Evolutionary conservation across 2,329 filamentous ascomycete genomes (phyloP), one percentile per base, ranked within the genome.

Genomic region (Xylogone sp.): DNA sequence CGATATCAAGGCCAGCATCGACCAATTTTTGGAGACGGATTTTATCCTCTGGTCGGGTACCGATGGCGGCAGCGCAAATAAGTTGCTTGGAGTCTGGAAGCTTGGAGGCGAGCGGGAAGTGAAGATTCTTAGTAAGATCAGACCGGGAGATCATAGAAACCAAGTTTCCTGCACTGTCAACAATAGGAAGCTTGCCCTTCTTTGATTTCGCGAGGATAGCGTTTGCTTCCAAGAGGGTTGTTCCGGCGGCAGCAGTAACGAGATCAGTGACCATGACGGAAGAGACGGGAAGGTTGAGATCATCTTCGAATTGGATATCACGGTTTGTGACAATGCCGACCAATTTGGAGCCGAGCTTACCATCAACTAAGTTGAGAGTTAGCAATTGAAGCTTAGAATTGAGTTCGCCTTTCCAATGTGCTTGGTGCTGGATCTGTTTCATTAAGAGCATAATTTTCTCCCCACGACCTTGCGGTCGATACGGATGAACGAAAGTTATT

Each of bases 401-500:
- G 31, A 43, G 54, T 65, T 46, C 47, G 21, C 44, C 39, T 50
- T 52, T 51, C 53, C 50, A 56, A 56, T 47, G 53, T 46, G 45
- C 56, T 56, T 56, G n/a, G 51, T 48, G 45, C 3, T 39, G 21
- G 45, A 19, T 10, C 29, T 61, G 60, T 39, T 61, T 75, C 71
- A 77, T 73, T 72, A 71, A 74, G 70, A 70, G 65, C 65, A 70
- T 73, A 75, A 69, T 60, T 74, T 73, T 78, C 74, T 96, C 91
- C 90, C 82, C 91, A 96, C 77, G 81, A 90, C 88, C 82, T 81
- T 84, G 76, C 81, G 80, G 86, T 88, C 87, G 83, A 86, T 95
- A 81, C 90, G 90, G 94, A 93, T 93, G 94, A 99, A 99, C 94
- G 94, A 99, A 99, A 99, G 94, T 97, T 97, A 97, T 88, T 76